Evolutionary conservation across 176 grass and related monocot species (phyloP), one percentile per base, ranked within the genome.

Genomic region (Chloris gayana): DNA sequence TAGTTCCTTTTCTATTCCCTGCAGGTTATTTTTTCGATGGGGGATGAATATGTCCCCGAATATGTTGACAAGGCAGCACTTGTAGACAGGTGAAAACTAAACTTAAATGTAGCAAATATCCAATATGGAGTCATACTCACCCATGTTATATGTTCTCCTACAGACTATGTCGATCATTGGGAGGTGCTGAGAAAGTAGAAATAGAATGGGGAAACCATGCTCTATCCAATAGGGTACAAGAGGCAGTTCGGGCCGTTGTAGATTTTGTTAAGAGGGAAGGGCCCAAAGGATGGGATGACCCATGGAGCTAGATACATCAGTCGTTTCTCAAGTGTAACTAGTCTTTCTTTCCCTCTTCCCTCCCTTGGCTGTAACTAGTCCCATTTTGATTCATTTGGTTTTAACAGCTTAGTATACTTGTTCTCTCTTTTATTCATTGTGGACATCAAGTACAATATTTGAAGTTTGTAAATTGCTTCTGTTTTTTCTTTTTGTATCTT

Each of bases 191-290:
- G 82, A 99, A 95, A 80, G 92, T 95, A 59, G 82, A 91, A 87
- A 95, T 99, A 64, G 88, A 99, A 80, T 95, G 88, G 83, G 96
- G 92, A 74, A 93, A 93, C 80, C 96, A 95, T 85, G 70, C 90
- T 50, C 86, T 99, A 69, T 95, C 96, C 42, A 95, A 99, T 83
- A 85, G 96, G 73, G 86, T 88, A 45, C 92, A 99, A 90, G 96
- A 99, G 76, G 88, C 90, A 61, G 96, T 99, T 76, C 68, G 83
- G 31, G 93, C 93, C 87, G 93, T 99, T 79, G 45, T 99, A 72
- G 96, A 99, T 86, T 99, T 99, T 87, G 88, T 99, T 69, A 99
- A 93, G 84, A 89, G 90, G 83, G 96, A 99, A 80, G 96, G 96
- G 41, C 92, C 90, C 17, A 95, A 93, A 84, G 96, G 96, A 45